Base-by-base conservation (phyloP, 495 filamentous ascomycete genomes). In the Daldinia bambusicola region DNA sequence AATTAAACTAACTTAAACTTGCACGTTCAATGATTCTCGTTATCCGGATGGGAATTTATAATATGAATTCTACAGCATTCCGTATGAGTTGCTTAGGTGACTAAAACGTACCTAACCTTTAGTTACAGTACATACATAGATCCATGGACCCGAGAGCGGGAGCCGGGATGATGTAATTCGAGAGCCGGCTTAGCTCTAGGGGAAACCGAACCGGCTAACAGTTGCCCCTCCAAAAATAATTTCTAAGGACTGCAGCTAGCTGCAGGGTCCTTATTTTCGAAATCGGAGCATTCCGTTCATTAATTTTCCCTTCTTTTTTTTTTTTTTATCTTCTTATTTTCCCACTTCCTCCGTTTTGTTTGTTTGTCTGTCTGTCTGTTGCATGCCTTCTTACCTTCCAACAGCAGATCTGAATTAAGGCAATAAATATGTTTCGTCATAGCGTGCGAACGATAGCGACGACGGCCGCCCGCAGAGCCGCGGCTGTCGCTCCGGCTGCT, bases 341-440 rank as follows among this genome's bases (percentile, higher is more conserved):
- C 16, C 41, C 20, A 9, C 50, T 22, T 22, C 26, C 16, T 43
- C 26, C 26, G 26, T 26, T 26, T 26, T 26, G 26, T 26, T 26
- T 26, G 26, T 3, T 26, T 26, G 26, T 3, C 3, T 30, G 26
- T 3, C 3, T 30, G 12, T 7, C 26, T 14, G 5, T 30, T 18
- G 5, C 9, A 20, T 30, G 22, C 4, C 1, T 43, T 14, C 14
- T 52, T 31, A 31, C 12, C n/a, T 4, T 45, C 16, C 13, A 38
- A 34, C 18, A 31, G 60, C 26, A 43, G 36, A 58, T 52, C 18
- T 22, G 38, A 14, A 37, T 26, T n/a, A 36, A 6, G n/a, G n/a
- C 3, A 36, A 18, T 34, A n/a, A n/a, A n/a, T 2, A 88, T 88
- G 85, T 84, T 87, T 72, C 86, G 85, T 74, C 79, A 80, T 31